Percentiles rank a stretch among this genome's conserved stretches.
These are phyloP conservation scores for Tetramitus jugosus DNA, from an alignment of 208 protist species.

Conservation along the genomic window DNA sequence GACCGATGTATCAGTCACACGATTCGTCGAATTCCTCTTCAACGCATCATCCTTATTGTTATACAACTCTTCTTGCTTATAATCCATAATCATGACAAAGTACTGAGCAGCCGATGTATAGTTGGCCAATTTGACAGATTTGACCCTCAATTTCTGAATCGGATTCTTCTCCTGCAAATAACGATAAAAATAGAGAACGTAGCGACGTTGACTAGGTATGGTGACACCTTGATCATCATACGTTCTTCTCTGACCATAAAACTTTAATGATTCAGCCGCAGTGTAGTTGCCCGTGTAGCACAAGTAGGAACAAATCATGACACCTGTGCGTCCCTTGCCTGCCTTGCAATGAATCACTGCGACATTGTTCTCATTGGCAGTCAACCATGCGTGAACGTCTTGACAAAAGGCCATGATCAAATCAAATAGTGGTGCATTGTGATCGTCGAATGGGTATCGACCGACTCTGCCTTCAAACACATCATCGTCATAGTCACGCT, in stretches of 20 bases:
- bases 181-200: conserved; percentile 56
- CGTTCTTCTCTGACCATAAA: conserved; percentile 62
- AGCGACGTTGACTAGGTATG: conserved; percentile 62
- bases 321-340: conserved; percentile 75
- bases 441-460: conserved; percentile 82
- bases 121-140: not conserved
- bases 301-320: conserved; percentile 76
- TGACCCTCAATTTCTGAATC: not conserved
- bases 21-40: not conserved
- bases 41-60: not conserved
- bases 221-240: conserved; percentile 69
- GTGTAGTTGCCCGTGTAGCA: conserved; percentile 44
- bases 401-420: conserved; percentile 57
- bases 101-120: not conserved
- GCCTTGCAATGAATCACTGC: conserved; percentile 92
- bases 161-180: conserved; percentile 33
- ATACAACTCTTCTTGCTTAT: not conserved
- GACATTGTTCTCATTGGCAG: conserved; percentile 50
- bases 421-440: conserved; percentile 67
- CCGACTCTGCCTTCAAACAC: conserved; percentile 51
- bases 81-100: not conserved
- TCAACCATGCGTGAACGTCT: conserved; percentile 43
- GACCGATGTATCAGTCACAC: not conserved
- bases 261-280: conserved; percentile 54
- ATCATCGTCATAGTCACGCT: conserved; percentile 66